These are phyloP conservation scores for Acanthamoeba castellanii DNA, from an alignment of 208 protist genomes.

Conservation along the genomic window DNA sequence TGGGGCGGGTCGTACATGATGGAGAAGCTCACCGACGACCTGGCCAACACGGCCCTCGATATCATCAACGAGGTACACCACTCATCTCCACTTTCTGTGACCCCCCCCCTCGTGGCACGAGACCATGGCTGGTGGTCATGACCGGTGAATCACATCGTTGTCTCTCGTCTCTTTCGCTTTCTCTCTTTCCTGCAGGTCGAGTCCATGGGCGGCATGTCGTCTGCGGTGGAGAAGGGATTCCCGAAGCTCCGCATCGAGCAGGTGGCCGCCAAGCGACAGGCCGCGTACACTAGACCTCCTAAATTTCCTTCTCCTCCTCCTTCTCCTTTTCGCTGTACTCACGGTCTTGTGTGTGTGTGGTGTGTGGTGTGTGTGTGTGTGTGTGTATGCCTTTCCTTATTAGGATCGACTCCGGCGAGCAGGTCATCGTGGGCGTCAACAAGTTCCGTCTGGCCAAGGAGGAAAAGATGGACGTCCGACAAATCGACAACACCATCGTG, in stretches of 20 bases:
- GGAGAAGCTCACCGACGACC: slow-evolving; percentile 95
- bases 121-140: background rate
- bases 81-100: background rate
- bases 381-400: background rate
- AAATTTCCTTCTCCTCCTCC: background rate
- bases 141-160: too few species aligned
- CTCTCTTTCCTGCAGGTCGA: slow-evolving; percentile 68
- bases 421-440: slow-evolving; percentile 97
- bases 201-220: slow-evolving; percentile 92
- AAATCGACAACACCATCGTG: slow-evolving; percentile 95
- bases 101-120: background rate
- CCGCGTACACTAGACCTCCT: slow-evolving; percentile 81
- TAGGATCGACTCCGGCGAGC: slow-evolving; percentile 91
- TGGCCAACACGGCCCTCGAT: slow-evolving; percentile 89
- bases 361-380: background rate
- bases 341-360: background rate
- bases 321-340: background rate
- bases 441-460: slow-evolving; percentile 92
- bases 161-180: too few species aligned
- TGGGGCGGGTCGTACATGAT: slow-evolving; percentile 96
- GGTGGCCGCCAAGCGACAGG: slow-evolving; percentile 93
- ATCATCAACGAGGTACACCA: slow-evolving; percentile 93
- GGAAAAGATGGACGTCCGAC: slow-evolving; percentile 90
- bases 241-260: slow-evolving; percentile 97
- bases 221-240: slow-evolving; percentile 93